Evolutionary conservation across 176 grass and related monocot species (phyloP), one percentile per base, ranked within the genome.

Genomic region (Eragrostis curvula): DNA sequence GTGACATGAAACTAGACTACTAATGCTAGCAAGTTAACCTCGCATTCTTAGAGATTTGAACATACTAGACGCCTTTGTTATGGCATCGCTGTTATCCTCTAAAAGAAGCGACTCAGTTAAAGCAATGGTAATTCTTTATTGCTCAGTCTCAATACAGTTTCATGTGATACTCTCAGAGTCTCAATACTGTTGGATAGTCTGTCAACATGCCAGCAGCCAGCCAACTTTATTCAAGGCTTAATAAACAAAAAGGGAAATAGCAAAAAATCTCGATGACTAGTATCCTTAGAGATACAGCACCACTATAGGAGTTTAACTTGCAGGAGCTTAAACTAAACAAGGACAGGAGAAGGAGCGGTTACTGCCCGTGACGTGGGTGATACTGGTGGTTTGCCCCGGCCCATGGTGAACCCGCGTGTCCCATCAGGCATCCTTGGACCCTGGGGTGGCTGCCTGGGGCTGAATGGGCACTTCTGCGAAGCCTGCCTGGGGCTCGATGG

Each of bases 351-450:
- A 20, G 83, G 83, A 28, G 77, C 46, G 45, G 84, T 18, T 25
- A 44, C 83, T 43, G 77, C 13, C 36, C 77, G 71, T 32, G 75
- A 45, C 6, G 59, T 32, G 6, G 65, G 7, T 5, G 75, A 50
- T 5, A 59, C 28, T 0, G 53, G 6, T 3, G 82, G 84, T 77
- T 83, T 94, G 23, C 92, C 92, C 5, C 92, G 73, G 1, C 92
- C 92, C 84, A 91, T 89, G 64, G 87, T 80, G 83, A 94, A 94
- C 8, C 92, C 92, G 1, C 89, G 89, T 1, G 92, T 91, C 11
- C 92, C 89, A 41, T 94, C 92, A 1, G 92, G 92, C 92, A 94
- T 94, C 71, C 92, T 82, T 1, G 92, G 92, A 8, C 84, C 89
- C 8, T 91, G 88, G 5, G 73, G 78, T 49, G 78, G 72, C 71